phyloP scores from a whole-genome alignment of 2,329 filamentous ascomycete genomes.

The Exophiala aquamarina region DNA sequence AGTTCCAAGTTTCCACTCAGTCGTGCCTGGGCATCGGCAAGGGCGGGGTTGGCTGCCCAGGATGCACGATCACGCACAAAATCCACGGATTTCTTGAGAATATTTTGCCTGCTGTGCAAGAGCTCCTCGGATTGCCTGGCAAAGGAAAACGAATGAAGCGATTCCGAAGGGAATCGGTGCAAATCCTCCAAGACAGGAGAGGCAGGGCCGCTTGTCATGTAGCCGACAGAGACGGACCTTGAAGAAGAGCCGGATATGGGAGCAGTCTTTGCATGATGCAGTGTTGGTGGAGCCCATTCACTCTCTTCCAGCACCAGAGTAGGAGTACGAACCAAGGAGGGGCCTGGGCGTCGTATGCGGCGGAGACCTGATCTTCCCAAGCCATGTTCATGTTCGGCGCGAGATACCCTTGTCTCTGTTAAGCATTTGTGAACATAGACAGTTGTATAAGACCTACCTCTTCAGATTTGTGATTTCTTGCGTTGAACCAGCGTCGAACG shows the following conservation, averaged over 20 bases:
- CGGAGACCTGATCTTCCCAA: slow-evolving; percentile 82
- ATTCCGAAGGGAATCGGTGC: slow-evolving; percentile 89
- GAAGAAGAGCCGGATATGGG: slow-evolving; percentile 62
- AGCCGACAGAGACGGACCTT: slow-evolving; percentile 35
- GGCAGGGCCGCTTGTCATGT: slow-evolving; percentile 61
- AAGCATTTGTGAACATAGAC: neutral
- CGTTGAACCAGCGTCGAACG: slow-evolving; percentile 69
- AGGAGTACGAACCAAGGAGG: slow-evolving; percentile 61
- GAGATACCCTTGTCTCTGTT: slow-evolving; percentile 63
- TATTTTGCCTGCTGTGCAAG: slow-evolving; percentile 86
- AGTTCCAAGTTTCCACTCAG: slow-evolving; percentile 80
- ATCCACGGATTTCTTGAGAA: slow-evolving; percentile 89
- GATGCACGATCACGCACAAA: slow-evolving; percentile 93
- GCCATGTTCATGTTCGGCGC: slow-evolving; percentile 87
- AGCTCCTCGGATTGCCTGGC: slow-evolving; percentile 92
- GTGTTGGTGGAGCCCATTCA: slow-evolving; percentile 58
- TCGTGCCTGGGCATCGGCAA: slow-evolving; percentile 80
- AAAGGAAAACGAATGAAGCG: slow-evolving; percentile 96
- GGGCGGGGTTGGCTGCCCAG: slow-evolving; percentile 72
- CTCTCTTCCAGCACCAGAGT: slow-evolving; percentile 62
- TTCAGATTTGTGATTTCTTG: slow-evolving; percentile 69
- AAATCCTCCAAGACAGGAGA: slow-evolving; percentile 83
- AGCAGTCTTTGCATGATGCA: slow-evolving; percentile 68
- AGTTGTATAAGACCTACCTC: slow-evolving; percentile 58
- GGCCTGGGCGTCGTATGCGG: slow-evolving; percentile 82